Conservation (phyloP, 2,329 filamentous ascomycete genomes). For the Epichloe bromicola region DNA sequence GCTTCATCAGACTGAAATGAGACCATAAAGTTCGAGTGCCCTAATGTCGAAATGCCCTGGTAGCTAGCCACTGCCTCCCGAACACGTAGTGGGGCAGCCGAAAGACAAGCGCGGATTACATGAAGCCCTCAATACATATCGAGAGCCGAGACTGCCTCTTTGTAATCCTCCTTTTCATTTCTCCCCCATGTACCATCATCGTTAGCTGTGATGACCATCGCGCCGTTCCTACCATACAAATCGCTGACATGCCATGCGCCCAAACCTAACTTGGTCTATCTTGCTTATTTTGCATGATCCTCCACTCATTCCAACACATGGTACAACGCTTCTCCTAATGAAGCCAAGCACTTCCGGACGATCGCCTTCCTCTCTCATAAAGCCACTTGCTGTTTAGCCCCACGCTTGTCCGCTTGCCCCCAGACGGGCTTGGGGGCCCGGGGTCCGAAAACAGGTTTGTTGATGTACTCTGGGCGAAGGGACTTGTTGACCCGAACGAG, state of each 20-base stretch:
- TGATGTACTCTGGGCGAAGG: constrained; percentile 35
- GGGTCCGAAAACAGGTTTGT: constrained; percentile 43
- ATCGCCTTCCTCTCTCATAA: constrained; percentile 65
- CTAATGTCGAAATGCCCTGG: no score
- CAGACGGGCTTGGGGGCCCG: constrained; percentile 51
- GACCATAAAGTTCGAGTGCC: no score
- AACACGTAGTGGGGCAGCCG: no score
- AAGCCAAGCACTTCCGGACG: constrained; percentile 31
- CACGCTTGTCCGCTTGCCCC: constrained; percentile 57
- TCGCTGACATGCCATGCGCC: neutral
- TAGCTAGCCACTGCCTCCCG: no score
- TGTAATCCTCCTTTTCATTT: neutral
- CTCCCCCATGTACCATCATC: neutral
- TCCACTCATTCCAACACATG: neutral
- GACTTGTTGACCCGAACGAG: constrained; percentile 48
- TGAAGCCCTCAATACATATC: no score
- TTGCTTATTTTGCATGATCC: neutral
- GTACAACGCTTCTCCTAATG: constrained; percentile 10
- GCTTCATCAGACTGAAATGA: no score
- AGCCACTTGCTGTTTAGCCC: constrained; percentile 88
- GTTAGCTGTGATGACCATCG: neutral
- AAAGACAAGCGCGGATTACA: no score
- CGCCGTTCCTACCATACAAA: neutral
- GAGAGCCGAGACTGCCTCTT: neutral
- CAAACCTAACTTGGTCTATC: neutral